These are phyloP conservation scores for Diaporthe citrichinensis DNA, from an alignment of 2,329 filamentous ascomycete genomes.

Conservation along the genomic window DNA sequence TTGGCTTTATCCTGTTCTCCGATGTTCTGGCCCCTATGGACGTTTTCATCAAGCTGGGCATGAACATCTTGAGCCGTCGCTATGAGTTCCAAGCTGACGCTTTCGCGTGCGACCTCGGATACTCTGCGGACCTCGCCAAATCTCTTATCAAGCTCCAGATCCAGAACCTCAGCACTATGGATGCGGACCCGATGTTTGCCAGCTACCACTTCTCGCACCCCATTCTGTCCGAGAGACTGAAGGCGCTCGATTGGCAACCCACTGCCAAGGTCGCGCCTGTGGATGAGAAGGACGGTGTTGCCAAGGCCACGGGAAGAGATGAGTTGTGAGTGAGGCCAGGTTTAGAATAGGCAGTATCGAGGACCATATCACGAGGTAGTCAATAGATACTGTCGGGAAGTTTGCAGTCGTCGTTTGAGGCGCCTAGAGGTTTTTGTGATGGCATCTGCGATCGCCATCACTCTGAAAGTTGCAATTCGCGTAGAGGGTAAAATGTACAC, in stretches of 20 bases:
- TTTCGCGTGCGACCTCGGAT: constrained; percentile 89
- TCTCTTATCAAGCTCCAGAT: constrained; percentile 98
- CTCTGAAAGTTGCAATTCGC: not conserved
- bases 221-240: constrained; percentile 92
- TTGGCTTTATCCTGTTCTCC: constrained; percentile 97
- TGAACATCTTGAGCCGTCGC: constrained; percentile 94
- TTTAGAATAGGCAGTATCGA: not conserved
- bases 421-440: not conserved
- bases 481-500: not conserved
- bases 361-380: not conserved
- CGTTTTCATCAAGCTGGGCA: constrained; percentile 91
- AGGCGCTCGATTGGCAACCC: constrained; percentile 89
- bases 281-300: constrained; percentile 60
- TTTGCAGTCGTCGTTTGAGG: not conserved
- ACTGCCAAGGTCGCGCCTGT: constrained; percentile 61
- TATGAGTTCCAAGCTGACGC: constrained; percentile 97
- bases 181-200: constrained; percentile 98
- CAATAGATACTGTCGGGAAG: not conserved
- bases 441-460: not conserved
- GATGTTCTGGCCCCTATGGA: constrained; percentile 97
- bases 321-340: constrained; percentile 67
- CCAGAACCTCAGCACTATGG: constrained; percentile 98
- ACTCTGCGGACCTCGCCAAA: constrained; percentile 83
- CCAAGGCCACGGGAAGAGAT: constrained; percentile 82
- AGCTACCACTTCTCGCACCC: constrained; percentile 99